Base-by-base conservation (phyloP, 306 rosid species). In the Dryas drummondii region DNA sequence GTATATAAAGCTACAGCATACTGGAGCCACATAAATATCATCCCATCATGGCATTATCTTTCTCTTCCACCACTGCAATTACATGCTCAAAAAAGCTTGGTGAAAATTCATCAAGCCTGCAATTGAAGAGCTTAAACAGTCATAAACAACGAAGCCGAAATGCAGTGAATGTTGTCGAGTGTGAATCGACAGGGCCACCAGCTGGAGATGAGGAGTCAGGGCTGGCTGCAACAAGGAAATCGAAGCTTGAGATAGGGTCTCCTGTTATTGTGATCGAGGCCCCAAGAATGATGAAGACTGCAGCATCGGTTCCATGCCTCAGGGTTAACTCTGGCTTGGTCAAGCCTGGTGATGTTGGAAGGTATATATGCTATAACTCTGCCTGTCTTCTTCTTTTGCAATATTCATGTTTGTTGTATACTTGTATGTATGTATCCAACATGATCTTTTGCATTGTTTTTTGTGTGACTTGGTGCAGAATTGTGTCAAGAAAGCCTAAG, bases 271-370 rank as follows among this genome's bases (percentile, higher is more conserved):
- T 93, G 2, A 76, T 65, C 50, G 97, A 93, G 79, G 93, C 98
- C 75, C 98, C 98, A 11, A 84, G 81, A 67, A 80, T 88, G 88
- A 82, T 91, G 4, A 89, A 89, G 72, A 89, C 92, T 51, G 91
- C 96, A 26, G 91, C 93, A 42, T 81, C 94, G 2, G 76, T 93
- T 26, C 93, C 97, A 4, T 91, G 94, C 75, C 91, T 93, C 11
- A 87, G 87, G 49, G 85, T 84, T 37, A 93, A 91, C 75, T 75
- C 91, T 59, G 91, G 96, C 61, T 78, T 88, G 66, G 88, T 94
- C 60, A 91, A 91, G 26, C 79, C 97, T 50, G 96, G 98, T 37
- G 98, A 89, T 52, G 97, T 94, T 37, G 93, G 96, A 85, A 88
- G 98, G 98, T 89, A 55, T 54, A 32, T 32, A 32, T 32, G 37